Evolutionary conservation across 352 stramenopile genomes (phyloP), one percentile per base, ranked within the genome.

Genomic region (Pythium rhizo-oryzae): DNA sequence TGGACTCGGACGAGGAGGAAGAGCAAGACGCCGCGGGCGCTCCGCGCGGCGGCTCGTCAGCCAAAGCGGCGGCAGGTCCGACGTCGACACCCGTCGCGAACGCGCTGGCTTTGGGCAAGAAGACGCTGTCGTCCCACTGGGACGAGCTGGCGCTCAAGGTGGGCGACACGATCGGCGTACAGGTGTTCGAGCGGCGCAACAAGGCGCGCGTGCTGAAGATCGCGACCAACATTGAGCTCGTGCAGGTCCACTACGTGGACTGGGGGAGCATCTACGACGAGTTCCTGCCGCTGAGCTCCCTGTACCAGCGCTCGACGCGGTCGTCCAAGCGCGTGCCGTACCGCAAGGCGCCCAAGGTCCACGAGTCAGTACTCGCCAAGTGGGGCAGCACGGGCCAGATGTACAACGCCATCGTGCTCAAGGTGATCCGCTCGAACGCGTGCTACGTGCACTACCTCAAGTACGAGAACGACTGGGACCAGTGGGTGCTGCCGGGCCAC

Each of bases 181-280:
- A 92, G 35, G 83, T 92, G 39, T 89, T 87, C 56, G 83, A 91
- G 67, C 91, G 89, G 62, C 81, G 85, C 60, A 91, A 91, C 53
- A 77, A 80, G 30, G 85, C 85, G 6, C 66, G 87, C 47, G 79
- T 93, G 39, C 62, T 88, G 23, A 84, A 88, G 61, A 75, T 93
- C 24, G 80, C 81, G 59, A 70, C 77, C 53, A 82, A 92, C 62
- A 85, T 90, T 70, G 79, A 92, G 58, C 72, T 93, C 41, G 83
- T 91, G 55, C 83, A 91, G 52, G 79, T 93, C 33, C 85, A 93
- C 63, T 93, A 93, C 65, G 80, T 85, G 4, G 81, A 92, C 68
- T 93, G 85, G 85, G 82, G 84, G 23, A 92, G 83, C 44, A 90
- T 93, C 65, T 93, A 93, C 68, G 85, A 93, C 63, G 85, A 93